Conservation (phyloP, 2,329 filamentous ascomycete species). For the Pseudocercospora crystallina region DNA sequence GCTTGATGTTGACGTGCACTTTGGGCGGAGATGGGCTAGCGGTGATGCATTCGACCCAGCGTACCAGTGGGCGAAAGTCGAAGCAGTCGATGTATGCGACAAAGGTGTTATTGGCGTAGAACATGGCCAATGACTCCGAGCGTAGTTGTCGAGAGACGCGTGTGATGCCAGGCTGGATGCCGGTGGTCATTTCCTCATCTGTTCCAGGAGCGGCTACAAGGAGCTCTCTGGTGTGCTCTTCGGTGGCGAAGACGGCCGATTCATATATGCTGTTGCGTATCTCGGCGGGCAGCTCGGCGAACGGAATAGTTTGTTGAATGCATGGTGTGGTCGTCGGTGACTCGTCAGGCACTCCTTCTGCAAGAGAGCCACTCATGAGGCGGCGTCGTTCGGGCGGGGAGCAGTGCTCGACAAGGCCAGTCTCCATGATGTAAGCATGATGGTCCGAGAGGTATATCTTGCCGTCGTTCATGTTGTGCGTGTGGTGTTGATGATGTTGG, state of each 20-base stretch:
- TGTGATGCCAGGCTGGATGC: constrained; percentile 18
- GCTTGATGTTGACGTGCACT: constrained; percentile 1
- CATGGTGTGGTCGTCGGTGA: background rate
- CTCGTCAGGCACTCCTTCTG: no score
- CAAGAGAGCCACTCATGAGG: no score
- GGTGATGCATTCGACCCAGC: constrained; percentile 6
- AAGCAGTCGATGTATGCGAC: constrained; percentile 15
- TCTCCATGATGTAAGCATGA: no score
- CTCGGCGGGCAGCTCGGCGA: constrained; percentile 18
- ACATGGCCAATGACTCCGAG: constrained; percentile 18
- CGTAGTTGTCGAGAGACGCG: constrained; percentile 10
- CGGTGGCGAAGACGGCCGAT: constrained; percentile 3
- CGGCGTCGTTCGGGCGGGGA: no score
- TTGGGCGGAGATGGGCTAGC: constrained; percentile 1
- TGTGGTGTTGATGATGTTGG: no score
- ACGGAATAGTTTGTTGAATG: constrained; percentile 5
- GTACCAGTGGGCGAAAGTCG: constrained; percentile 4
- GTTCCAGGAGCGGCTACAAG: background rate
- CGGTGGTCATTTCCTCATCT: background rate
- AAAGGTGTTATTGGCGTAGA: constrained; percentile 20
- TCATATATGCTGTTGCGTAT: constrained; percentile 24
- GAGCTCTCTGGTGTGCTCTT: background rate
- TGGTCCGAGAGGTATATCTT: no score
- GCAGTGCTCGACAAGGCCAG: no score
- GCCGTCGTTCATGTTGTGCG: no score